phyloP scores from a whole-genome alignment of 768 basidiomycete species.

The Baorangia bicolor region DNA sequence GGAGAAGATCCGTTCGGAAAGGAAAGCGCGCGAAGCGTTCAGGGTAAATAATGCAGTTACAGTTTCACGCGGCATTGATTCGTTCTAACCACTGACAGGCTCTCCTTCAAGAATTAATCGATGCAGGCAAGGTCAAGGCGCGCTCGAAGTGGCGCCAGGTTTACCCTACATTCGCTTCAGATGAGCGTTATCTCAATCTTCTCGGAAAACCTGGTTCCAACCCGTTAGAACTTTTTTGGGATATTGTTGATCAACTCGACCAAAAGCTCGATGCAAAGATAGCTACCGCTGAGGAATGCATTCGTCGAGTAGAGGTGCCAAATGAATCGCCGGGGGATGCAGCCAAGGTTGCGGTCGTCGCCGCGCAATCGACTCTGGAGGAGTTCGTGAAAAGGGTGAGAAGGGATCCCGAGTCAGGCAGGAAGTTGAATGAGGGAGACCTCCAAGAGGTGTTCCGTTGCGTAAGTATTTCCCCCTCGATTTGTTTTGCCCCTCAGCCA shows the following conservation, averaged over 20 bases:
- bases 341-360: conserved; percentile 38
- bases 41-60: conserved; percentile 45
- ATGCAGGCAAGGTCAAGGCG: conserved; percentile 66
- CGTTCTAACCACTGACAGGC: conserved; percentile 41
- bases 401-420: conserved; percentile 51
- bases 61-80: not conserved
- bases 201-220: conserved; percentile 94
- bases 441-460: conserved; percentile 58
- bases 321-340: conserved; percentile 33
- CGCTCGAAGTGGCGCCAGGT: conserved; percentile 91
- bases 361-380: conserved; percentile 61
- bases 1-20: conserved; percentile 78
- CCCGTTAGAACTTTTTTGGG: conserved; percentile 96
- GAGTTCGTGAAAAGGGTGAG: conserved; percentile 61
- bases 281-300: conserved; percentile 58
- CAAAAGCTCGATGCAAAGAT: conserved; percentile 82
- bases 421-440: conserved; percentile 50
- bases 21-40: conserved; percentile 91
- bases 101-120: conserved; percentile 69
- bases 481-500: conserved; percentile 4
- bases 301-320: conserved; percentile 42
- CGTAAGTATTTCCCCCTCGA: conserved; percentile 41
- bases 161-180: conserved; percentile 72
- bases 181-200: conserved; percentile 82
- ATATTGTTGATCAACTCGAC: conserved; percentile 82